phyloP scores from a whole-genome alignment of 2,329 filamentous ascomycete genomes.

The Thermothelomyces thermophilus region DNA sequence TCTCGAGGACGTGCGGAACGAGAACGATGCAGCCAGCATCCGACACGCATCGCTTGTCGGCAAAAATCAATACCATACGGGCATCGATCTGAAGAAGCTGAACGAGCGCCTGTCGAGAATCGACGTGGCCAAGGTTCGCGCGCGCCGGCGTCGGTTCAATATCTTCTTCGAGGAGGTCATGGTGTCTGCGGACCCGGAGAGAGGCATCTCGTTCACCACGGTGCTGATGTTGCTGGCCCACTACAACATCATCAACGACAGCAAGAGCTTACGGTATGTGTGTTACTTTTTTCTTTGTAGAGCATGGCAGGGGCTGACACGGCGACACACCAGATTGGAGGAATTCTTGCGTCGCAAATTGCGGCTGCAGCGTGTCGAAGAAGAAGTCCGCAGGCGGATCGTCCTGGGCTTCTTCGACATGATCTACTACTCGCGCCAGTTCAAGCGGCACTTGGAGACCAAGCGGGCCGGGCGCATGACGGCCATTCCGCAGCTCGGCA shows the following conservation, averaged over 20 bases:
- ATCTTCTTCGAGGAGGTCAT: constrained; percentile 97
- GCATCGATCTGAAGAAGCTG: constrained; percentile 68
- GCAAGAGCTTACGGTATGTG: constrained; percentile 76
- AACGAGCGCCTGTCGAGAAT: constrained; percentile 67
- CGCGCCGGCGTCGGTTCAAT: constrained; percentile 73
- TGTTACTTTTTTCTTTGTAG: neutral
- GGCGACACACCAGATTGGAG: constrained; percentile 57
- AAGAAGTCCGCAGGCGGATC: constrained; percentile 82
- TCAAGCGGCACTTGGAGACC: constrained; percentile 66
- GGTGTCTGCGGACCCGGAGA: constrained; percentile 82
- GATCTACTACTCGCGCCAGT: constrained; percentile 75
- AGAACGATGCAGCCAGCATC: constrained; percentile 46
- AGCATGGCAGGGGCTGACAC: neutral
- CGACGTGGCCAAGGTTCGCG: constrained; percentile 67
- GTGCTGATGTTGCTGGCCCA: constrained; percentile 94
- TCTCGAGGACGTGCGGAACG: constrained; percentile 71
- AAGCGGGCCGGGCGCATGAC: constrained; percentile 73
- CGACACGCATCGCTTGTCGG: constrained; percentile 51
- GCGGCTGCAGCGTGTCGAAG: constrained; percentile 85
- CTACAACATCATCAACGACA: constrained; percentile 98
- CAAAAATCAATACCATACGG: constrained; percentile 44
- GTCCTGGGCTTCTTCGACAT: constrained; percentile 97
- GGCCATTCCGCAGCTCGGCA: constrained; percentile 67
- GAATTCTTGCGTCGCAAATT: constrained; percentile 89
- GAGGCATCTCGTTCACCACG: constrained; percentile 84